Evolutionary conservation across 2,329 filamentous ascomycete genomes (phyloP), one percentile per base, ranked within the genome.

Genomic region (Aspergillus glaucus): DNA sequence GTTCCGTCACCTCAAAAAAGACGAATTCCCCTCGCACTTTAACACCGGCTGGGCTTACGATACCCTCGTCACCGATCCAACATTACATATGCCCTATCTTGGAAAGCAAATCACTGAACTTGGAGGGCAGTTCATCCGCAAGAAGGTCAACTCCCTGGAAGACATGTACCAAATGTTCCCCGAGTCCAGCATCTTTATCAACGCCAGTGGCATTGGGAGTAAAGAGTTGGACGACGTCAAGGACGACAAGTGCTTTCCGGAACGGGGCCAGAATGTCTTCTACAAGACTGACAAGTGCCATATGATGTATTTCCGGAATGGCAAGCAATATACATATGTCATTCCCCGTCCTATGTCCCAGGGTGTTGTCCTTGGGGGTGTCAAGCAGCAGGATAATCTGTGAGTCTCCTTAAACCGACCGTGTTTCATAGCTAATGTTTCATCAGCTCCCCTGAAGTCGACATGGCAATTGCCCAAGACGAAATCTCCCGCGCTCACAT

Each of bases 221-320:
- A 63, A 63, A 37, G 55, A 52, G 0, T 53, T 70, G 41, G 56
- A 46, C 1, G 67, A 70, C 44, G 67, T 70, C 3, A 55, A 51
- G 32, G 67, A 70, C 30, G 55, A 63, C 8, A 58, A 56, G 9
- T 69, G 65, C 46, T 70, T 65, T 32, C 60, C 66, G 4, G 66
- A 69, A 50, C 53, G 66, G 19, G 67, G 67, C 8, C 67, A 70
- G 50, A 70, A 69, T 50, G 65, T 69, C 6, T 69, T 68, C 42
- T 57, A 62, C 14, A 54, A 51, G 32, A 69, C 66, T 1, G 53
- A 63, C 3, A 50, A 61, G 22, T 64, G 61, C 47, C 43, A 59
- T 9, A 62, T 55, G 0, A 53, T 69, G 55, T 65, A 66, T 51
- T 67, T 69, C 37, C 62, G 65, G 2, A 67, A 66, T 45, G 67